Base-by-base conservation (phyloP, 1,284 basidiomycete genomes). In the Coniophora puteana region DNA sequence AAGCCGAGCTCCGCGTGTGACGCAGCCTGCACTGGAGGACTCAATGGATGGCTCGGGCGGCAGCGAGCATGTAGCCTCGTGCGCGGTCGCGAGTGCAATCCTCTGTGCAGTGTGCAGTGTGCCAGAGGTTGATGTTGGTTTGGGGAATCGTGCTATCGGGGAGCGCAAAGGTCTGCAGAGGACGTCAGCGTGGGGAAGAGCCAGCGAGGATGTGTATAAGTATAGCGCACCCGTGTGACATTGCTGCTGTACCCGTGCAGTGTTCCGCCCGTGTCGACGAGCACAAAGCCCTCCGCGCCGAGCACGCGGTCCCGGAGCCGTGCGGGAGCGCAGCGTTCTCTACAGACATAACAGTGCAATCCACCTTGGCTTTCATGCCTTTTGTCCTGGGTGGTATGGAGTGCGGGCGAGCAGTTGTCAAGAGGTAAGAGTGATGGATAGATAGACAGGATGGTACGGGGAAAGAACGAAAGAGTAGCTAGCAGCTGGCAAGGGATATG, bases 251-350 rank as follows among this genome's bases (percentile, higher is more conserved):
- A 92, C 2, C 83, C 87, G 51, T 86, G 76, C 38, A 91, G 69
- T 8, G 68, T 65, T 1, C 78, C 87, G 5, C 79, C 84, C 39
- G 78, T 77, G 57, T 93, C 90, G 43, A 93, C 83, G n/a, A 93
- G 71, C 11, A 82, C 74, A 45, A 89, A 76, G 49, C 93, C 89
- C 8, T 70, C 55, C 36, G 61, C 54, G 1, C 62, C 63, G 4
- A 92, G 69, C 2, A 54, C 53, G 18, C 80, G 74, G 79, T 81
- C 2, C 88, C 88, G 20, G 73, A 71, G 3, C 89, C 91, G 57
- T 93, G 90, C 3, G 89, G 90, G 14, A 91, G 73, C 1, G 89
- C 89, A 1, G 89, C 90, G 49, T 91, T 88, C 50, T 85, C 89
- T 90, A 58, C 12, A 24, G 34, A n/a, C n/a, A n/a, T n/a, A n/a